These are phyloP conservation scores for Dryadomyces quercus-mongolicae DNA, from an alignment of 2,329 filamentous ascomycete genomes.

Conservation along the genomic window DNA sequence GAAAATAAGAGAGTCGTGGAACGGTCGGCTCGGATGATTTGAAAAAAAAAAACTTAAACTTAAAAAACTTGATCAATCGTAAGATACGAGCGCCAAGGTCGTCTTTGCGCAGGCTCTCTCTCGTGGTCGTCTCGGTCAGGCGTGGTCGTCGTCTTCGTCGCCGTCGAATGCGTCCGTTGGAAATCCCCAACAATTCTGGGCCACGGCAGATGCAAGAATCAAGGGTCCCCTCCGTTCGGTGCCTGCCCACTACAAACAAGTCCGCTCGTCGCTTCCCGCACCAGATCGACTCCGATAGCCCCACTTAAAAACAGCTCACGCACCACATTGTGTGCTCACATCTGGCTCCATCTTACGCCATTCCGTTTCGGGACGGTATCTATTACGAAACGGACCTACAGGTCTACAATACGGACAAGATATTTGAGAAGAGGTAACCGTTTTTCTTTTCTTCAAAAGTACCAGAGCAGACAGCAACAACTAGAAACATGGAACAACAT, in stretches of 20 bases:
- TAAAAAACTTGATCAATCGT: background rate
- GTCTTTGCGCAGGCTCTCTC: no score
- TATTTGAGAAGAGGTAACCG: no score
- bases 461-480: no score
- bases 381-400: background rate
- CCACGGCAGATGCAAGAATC: background rate
- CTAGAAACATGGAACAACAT: no score
- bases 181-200: no score
- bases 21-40: background rate
- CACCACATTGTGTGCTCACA: background rate
- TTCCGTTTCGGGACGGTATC: background rate
- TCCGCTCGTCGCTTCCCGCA: background rate
- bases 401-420: no score
- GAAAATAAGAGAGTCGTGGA: background rate
- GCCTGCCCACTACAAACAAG: background rate
- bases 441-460: background rate
- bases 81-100: no score
- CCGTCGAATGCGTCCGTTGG: no score
- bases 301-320: slow-evolving; percentile 3
- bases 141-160: no score
- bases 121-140: no score
- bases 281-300: background rate
- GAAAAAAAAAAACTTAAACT: no score
- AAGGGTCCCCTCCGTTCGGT: background rate
- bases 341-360: background rate